phyloP scores from a whole-genome alignment of 495 filamentous ascomycete species.

The Peziza echinospora region DNA sequence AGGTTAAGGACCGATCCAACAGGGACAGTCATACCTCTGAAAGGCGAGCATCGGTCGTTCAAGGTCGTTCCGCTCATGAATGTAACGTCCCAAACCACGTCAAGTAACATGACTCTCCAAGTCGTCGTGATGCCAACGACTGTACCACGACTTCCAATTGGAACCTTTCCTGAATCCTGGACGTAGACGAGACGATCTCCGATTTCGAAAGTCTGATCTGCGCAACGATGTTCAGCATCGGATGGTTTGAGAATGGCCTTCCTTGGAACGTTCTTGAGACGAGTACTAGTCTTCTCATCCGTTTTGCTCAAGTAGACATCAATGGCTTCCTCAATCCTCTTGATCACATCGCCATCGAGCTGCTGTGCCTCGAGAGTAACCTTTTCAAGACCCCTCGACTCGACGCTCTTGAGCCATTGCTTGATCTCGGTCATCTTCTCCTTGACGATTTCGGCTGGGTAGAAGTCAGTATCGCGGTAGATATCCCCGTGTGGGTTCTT shows the following conservation, averaged over 20 bases:
- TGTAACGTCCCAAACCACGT: slow-evolving; percentile 77
- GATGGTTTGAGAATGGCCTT: slow-evolving; percentile 71
- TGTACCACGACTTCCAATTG: slow-evolving; percentile 77
- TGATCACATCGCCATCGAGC: slow-evolving; percentile 74
- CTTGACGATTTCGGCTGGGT: slow-evolving; percentile 41
- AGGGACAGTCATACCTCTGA: slow-evolving; percentile 84
- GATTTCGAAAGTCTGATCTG: slow-evolving; percentile 61
- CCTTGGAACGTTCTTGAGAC: slow-evolving; percentile 58
- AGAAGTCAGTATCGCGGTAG: slow-evolving; percentile 73
- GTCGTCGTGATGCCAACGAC: slow-evolving; percentile 81
- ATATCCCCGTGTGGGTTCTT: slow-evolving; percentile 48
- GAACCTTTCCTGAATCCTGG: slow-evolving; percentile 81
- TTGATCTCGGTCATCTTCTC: slow-evolving; percentile 60
- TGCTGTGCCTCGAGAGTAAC: slow-evolving; percentile 92
- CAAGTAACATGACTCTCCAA: slow-evolving; percentile 54
- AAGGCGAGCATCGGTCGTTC: slow-evolving; percentile 74
- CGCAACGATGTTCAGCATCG: slow-evolving; percentile 76
- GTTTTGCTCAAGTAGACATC: slow-evolving; percentile 31
- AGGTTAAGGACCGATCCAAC: slow-evolving; percentile 69
- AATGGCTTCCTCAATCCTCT: slow-evolving; percentile 54
- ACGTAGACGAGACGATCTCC: slow-evolving; percentile 88
- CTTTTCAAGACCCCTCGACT: slow-evolving; percentile 74
- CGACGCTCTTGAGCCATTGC: slow-evolving; percentile 72
- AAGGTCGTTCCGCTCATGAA: slow-evolving; percentile 94
- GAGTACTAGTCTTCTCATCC: slow-evolving; percentile 24